Percentiles rank a stretch among this genome's conserved stretches.
phyloP scores from a whole-genome alignment of 768 basidiomycete genomes.

The Auriscalpium orientale region DNA sequence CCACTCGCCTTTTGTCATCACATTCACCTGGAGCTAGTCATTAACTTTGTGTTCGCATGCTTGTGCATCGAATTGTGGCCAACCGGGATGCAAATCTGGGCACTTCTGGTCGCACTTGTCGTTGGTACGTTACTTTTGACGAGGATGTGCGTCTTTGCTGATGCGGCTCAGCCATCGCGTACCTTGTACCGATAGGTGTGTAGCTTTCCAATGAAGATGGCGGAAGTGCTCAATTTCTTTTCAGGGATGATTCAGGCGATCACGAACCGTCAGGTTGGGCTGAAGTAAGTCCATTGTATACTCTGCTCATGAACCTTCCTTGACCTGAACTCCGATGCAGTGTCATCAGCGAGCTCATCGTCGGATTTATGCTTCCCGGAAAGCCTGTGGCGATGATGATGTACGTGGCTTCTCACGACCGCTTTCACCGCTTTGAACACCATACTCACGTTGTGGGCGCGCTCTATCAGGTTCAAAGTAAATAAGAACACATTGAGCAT shows the following conservation, averaged over 20 bases:
- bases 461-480: slow-evolving; percentile 7
- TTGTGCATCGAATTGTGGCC: slow-evolving; percentile 55
- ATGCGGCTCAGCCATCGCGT: not conserved
- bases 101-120: slow-evolving; percentile 43
- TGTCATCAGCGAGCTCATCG: slow-evolving; percentile 67
- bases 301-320: too few species aligned
- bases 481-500: not conserved
- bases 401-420: slow-evolving; percentile 36
- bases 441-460: not conserved
- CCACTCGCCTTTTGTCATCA: not conserved
- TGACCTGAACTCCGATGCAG: slow-evolving; percentile 20
- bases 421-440: not conserved
- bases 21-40: slow-evolving; percentile 19
- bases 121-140: slow-evolving; percentile 19
- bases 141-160: not conserved
- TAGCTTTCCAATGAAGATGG: too few species aligned
- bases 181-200: slow-evolving; percentile 39
- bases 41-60: slow-evolving; percentile 55
- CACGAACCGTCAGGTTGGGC: slow-evolving; percentile 67
- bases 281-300: slow-evolving; percentile 27
- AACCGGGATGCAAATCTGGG: slow-evolving; percentile 61
- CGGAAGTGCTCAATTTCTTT: not conserved
- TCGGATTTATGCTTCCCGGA: slow-evolving; percentile 52
- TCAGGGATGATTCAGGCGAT: slow-evolving; percentile 64
- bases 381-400: slow-evolving; percentile 73